Percentiles rank a stretch among this genome's conserved stretches.
These are phyloP conservation scores for Ceratopteris richardii DNA, from an alignment of 75 land plant genomes.

Conservation along the genomic window DNA sequence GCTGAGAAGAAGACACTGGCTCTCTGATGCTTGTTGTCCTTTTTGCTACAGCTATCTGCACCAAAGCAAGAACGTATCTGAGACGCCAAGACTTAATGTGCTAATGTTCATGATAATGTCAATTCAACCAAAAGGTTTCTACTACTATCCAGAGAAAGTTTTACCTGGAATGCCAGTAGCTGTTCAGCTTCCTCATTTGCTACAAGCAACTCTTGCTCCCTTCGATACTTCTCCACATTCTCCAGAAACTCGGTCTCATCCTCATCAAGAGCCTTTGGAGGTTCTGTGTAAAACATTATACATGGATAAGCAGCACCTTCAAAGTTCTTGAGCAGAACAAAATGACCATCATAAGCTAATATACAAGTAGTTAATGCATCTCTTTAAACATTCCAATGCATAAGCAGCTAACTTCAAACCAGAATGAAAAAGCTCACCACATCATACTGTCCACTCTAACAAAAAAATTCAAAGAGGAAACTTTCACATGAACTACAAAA, in stretches of 20 bases:
- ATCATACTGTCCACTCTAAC: no score
- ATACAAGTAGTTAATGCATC: no score
- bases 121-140: background rate
- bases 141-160: background rate
- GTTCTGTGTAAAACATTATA: conserved; percentile 49
- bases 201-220: conserved; percentile 51
- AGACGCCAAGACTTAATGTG: background rate
- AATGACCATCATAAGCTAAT: no score
- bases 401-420: no score
- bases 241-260: conserved; percentile 96
- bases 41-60: conserved; percentile 24
- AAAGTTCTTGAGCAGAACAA: no score
- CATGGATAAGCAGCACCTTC: no score
- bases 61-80: background rate
- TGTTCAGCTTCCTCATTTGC: conserved; percentile 68
- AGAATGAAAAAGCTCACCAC: no score
- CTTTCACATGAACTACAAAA: no score
- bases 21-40: conserved; percentile 19
- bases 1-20: background rate
- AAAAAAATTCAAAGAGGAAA: no score
- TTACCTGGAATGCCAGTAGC: conserved; percentile 68
- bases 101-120: background rate
- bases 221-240: conserved; percentile 76
- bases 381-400: no score
- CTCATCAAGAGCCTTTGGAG: conserved; percentile 96